Evolutionary conservation across 225 moss, liverwort and hornwort species (phyloP), one percentile per base, ranked within the genome.

Genomic region (Polytrichum formosum): DNA sequence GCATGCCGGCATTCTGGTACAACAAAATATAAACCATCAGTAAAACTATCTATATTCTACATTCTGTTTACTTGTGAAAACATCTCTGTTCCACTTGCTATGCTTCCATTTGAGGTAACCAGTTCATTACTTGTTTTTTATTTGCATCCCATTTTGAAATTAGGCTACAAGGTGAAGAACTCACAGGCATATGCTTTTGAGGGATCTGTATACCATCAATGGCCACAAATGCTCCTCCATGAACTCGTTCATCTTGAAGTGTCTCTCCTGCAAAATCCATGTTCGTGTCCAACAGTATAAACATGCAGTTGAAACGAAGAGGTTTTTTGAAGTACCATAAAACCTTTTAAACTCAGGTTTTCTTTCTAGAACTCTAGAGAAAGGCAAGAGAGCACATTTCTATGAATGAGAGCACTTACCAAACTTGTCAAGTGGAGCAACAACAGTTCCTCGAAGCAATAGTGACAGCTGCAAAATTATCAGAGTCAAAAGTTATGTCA

Each of bases 241-340:
- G 94, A 64, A 98, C 90, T 70, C 97, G 90, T 80, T 98, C 97
- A 81, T 98, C 97, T 81, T 92, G 94, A n/a, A 98, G 90, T 59
- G 91, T 85, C 72, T 98, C 97, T 76, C 97, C 94, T 94, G 90
- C 61, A 75, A 30, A 73, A 62, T 35, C 60, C 77, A 77, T 61
- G 68, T 62, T 80, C 71, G 28, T 33, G 25, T 65, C 20, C 71
- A 68, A 30, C 68, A 68, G 46, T 46, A 13, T 13, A 46, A 46
- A 46, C 46, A 46, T 46, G 13, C 13, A 46, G 46, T 3, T 46
- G 16, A 13, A 46, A 3, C 0, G 3, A 46, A 2, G 4, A 46
- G 4, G 16, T 46, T 16, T 16, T 16, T 16, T 46, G 3, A 16
- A 46, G 46, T 46, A 46, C 46, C 46, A 46, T 46, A 46, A 37